Conservation (phyloP, 176 grass and related monocot species). For the Zoysia pacifica region DNA sequence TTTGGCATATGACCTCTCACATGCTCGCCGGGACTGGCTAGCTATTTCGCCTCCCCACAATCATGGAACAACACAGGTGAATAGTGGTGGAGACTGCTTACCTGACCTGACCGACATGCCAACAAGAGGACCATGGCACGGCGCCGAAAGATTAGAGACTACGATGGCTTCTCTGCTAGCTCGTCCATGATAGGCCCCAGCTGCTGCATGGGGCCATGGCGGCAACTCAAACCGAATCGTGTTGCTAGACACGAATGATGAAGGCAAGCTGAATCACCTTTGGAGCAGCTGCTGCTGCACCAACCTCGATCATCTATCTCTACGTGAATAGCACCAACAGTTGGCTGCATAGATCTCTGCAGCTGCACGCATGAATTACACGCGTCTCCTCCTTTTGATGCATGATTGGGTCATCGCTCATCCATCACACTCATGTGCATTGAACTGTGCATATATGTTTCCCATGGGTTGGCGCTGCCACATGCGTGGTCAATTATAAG, state of each 20-base stretch:
- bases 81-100: slow-evolving; percentile 18
- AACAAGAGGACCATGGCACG: neutral
- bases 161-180: neutral
- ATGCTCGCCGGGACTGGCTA: neutral
- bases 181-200: too few relatives aligned
- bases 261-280: neutral
- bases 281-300: too few relatives aligned
- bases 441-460: too few relatives aligned
- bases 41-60: neutral
- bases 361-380: neutral
- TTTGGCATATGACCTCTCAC: neutral
- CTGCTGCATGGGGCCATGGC: neutral
- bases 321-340: too few relatives aligned
- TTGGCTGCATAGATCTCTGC: neutral
- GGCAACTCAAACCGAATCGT: neutral
- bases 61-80: neutral
- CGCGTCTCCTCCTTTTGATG: too few relatives aligned
- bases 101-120: slow-evolving; percentile 9
- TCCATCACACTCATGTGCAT: too few relatives aligned
- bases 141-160: neutral
- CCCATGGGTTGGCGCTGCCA: too few relatives aligned
- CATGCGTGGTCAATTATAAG: too few relatives aligned
- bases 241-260: neutral
- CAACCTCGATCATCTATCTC: too few relatives aligned
- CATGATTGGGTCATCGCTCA: too few relatives aligned